Evolutionary conservation across 2,329 filamentous ascomycete species (phyloP).

Genomic region (Aspergillus novoparasiticus): DNA sequence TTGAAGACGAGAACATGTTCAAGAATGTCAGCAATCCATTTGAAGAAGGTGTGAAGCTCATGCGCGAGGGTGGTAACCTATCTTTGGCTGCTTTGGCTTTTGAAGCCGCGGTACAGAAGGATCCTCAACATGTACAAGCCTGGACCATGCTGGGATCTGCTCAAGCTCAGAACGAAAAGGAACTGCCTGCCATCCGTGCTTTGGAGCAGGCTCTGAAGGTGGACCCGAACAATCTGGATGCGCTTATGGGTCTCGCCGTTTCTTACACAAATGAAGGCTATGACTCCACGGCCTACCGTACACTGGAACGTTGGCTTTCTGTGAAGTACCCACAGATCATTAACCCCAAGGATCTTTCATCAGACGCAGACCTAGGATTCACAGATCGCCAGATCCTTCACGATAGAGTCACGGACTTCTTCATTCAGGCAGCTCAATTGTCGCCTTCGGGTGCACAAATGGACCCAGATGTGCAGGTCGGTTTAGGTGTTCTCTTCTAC

Average conservation of each 20-base stretch:
- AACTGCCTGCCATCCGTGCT: slow-evolving; percentile 90
- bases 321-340: slow-evolving; percentile 88
- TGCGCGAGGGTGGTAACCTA: slow-evolving; percentile 90
- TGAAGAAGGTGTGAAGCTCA: slow-evolving; percentile 88
- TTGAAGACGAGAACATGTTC: slow-evolving; percentile 93
- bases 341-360: slow-evolving; percentile 70
- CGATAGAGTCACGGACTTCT: slow-evolving; percentile 84
- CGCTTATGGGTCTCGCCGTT: slow-evolving; percentile 92
- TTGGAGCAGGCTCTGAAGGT: slow-evolving; percentile 87
- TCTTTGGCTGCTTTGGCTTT: slow-evolving; percentile 92
- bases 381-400: slow-evolving; percentile 89
- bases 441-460: slow-evolving; percentile 91
- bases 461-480: slow-evolving; percentile 98
- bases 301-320: slow-evolving; percentile 94
- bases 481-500: slow-evolving; percentile 95
- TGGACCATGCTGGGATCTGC: slow-evolving; percentile 91
- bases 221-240: slow-evolving; percentile 82
- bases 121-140: slow-evolving; percentile 82
- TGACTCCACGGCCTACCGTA: slow-evolving; percentile 94
- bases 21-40: slow-evolving; percentile 79
- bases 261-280: slow-evolving; percentile 99
- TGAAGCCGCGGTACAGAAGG: slow-evolving; percentile 90
- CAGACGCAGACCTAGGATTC: slow-evolving; percentile 84
- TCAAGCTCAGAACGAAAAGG: slow-evolving; percentile 98
- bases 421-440: slow-evolving; percentile 89